phyloP scores from a whole-genome alignment of 2,329 filamentous ascomycete genomes.

The Alternaria arbusti region DNA sequence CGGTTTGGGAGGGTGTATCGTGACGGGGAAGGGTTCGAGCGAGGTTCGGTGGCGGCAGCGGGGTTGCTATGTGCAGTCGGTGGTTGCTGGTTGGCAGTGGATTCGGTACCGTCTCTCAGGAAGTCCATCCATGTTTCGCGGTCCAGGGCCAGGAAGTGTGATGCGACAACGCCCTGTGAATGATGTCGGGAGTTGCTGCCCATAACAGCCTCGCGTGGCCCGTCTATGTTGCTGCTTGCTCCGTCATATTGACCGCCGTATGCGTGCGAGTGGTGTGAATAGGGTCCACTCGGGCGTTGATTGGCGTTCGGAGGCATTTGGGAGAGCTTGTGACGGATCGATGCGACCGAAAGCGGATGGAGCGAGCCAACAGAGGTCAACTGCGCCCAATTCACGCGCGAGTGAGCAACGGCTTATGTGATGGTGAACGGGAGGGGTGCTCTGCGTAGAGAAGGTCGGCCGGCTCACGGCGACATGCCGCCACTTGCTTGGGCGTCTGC shows the following conservation, averaged over 20 bases:
- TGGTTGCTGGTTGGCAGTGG: slow-evolving; percentile 13
- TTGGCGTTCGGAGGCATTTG: slow-evolving; percentile 22
- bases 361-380: not conserved
- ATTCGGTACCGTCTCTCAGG: slow-evolving; percentile 31
- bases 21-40: slow-evolving; percentile 14
- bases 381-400: not conserved
- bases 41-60: slow-evolving; percentile 9
- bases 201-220: slow-evolving; percentile 1
- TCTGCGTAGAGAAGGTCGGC: slow-evolving; percentile 17
- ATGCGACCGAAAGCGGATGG: slow-evolving; percentile 3
- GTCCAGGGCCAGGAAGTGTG: slow-evolving; percentile 36
- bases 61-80: slow-evolving; percentile 3
- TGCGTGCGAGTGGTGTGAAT: slow-evolving; percentile 24
- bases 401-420: not conserved
- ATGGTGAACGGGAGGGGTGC: slow-evolving; percentile 11
- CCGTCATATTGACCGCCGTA: slow-evolving; percentile 21
- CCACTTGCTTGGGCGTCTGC: slow-evolving; percentile 22
- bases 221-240: slow-evolving; percentile 13
- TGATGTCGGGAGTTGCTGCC: slow-evolving; percentile 9
- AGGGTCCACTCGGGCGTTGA: slow-evolving; percentile 8
- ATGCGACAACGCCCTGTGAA: slow-evolving; percentile 34
- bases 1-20: slow-evolving; percentile 29
- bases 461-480: slow-evolving; percentile 38
- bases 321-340: not conserved
- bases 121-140: slow-evolving; percentile 48